phyloP scores from a whole-genome alignment of 805 yeast genomes.

The Saccharomycopsis sp. region DNA sequence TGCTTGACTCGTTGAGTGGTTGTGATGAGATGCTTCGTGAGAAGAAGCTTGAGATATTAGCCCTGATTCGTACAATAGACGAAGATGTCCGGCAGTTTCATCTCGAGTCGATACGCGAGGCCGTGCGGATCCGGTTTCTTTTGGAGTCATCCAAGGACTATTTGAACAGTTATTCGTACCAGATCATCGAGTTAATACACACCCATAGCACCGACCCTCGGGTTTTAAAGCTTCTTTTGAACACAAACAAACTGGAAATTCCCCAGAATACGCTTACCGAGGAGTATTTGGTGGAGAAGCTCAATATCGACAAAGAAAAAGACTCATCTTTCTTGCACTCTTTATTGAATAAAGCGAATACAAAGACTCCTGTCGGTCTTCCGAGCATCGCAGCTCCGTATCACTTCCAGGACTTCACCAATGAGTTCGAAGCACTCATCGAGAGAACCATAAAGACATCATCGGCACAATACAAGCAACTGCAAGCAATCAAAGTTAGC shows the following conservation, averaged over 20 bases:
- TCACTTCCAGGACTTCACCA: conserved; percentile 5
- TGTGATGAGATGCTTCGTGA: background rate
- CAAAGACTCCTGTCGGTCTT: background rate
- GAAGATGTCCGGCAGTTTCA: conserved; percentile 3
- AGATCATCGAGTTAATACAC: conserved; percentile 9
- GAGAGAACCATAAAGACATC: background rate
- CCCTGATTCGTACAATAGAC: conserved; percentile 1
- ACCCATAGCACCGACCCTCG: background rate
- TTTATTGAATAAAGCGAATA: background rate
- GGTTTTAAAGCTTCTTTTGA: background rate
- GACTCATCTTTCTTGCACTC: background rate
- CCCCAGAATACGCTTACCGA: background rate
- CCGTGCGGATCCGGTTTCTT: conserved; percentile 5
- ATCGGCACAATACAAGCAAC: background rate
- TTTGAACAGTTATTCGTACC: conserved; percentile 10
- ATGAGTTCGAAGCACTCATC: conserved; percentile 6
- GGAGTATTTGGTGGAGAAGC: background rate
- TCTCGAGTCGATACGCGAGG: conserved; percentile 13
- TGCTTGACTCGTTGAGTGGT: background rate
- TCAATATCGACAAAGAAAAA: background rate
- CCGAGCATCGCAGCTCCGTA: background rate
- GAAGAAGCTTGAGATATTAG: background rate
- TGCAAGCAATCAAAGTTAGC: background rate
- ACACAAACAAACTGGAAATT: background rate
- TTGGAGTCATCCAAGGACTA: conserved; percentile 7